A percentile compares a stretch with the other conserved stretches of the same genome.
These are phyloP conservation scores for Grosmannia clavigera DNA, from an alignment of 2,329 filamentous ascomycete species.

Conservation along the genomic window DNA sequence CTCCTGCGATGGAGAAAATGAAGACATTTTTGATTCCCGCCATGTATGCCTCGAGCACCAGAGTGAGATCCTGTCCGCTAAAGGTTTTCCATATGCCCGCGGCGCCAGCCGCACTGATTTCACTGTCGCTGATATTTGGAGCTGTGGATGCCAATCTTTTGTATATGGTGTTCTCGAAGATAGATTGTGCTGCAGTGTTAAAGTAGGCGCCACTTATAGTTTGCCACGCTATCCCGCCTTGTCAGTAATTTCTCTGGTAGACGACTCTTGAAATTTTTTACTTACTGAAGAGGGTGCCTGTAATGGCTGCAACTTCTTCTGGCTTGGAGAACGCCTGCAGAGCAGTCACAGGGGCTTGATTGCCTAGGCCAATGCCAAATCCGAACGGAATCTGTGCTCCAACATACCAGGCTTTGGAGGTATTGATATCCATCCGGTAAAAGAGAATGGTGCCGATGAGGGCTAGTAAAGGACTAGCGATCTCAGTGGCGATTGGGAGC, in stretches of 20 bases:
- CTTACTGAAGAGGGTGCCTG: neutral
- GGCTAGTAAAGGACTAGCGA: neutral
- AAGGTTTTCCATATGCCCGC: neutral
- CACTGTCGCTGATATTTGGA: neutral
- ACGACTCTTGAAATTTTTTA: no score
- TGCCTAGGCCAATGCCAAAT: neutral
- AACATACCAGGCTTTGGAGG: constrained; percentile 1
- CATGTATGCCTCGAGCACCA: constrained; percentile 1
- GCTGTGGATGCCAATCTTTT: neutral
- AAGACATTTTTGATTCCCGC: neutral
- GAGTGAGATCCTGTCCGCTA: neutral
- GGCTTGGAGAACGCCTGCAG: constrained; percentile 1
- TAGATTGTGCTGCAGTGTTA: neutral
- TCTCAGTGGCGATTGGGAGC: neutral
- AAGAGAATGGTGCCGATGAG: neutral
- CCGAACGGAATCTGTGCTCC: neutral
- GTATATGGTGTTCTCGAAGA: neutral
- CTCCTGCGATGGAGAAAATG: neutral
- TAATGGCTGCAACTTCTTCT: neutral
- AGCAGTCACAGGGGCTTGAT: neutral
- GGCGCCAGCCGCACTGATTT: neutral
- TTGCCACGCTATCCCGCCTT: neutral
- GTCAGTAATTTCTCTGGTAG: neutral
- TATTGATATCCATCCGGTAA: neutral
- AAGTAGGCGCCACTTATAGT: constrained; percentile 2